Conservation (phyloP, 345 rosid genomes). For the Lepidium aucheri region DNA sequence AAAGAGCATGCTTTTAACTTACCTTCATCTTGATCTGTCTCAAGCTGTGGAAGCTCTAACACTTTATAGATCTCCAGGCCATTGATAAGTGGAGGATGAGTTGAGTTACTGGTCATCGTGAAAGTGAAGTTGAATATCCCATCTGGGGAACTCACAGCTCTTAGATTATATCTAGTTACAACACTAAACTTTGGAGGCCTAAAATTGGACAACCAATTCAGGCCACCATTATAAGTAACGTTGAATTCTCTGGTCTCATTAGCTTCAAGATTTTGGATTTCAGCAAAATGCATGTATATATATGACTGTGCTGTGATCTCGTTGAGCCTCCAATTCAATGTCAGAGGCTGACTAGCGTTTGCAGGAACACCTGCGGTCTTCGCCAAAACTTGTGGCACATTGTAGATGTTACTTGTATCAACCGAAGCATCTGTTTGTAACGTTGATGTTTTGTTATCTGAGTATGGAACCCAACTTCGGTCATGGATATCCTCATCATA, state of each 20-base stretch:
- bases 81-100: slow-evolving; percentile 33
- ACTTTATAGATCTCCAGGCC: slow-evolving; percentile 32
- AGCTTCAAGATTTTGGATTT: slow-evolving; percentile 14
- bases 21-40: slow-evolving; percentile 31
- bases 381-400: slow-evolving; percentile 22
- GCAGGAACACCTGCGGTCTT: slow-evolving; percentile 25
- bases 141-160: slow-evolving; percentile 8
- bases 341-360: slow-evolving; percentile 2
- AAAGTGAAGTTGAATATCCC: slow-evolving; percentile 13
- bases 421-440: neutral
- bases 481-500: slow-evolving; percentile 34
- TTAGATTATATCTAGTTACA: slow-evolving; percentile 12
- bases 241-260: slow-evolving; percentile 29
- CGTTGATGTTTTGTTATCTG: neutral
- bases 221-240: slow-evolving; percentile 23
- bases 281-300: slow-evolving; percentile 44
- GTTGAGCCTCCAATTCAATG: neutral
- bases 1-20: neutral
- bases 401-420: neutral
- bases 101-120: slow-evolving; percentile 9
- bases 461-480: slow-evolving; percentile 31
- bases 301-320: slow-evolving; percentile 4
- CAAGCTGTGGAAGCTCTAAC: neutral
- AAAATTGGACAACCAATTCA: neutral
- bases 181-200: slow-evolving; percentile 15